phyloP scores from a whole-genome alignment of 2,329 filamentous ascomycete species.

The Phyllosticta ampelicida region DNA sequence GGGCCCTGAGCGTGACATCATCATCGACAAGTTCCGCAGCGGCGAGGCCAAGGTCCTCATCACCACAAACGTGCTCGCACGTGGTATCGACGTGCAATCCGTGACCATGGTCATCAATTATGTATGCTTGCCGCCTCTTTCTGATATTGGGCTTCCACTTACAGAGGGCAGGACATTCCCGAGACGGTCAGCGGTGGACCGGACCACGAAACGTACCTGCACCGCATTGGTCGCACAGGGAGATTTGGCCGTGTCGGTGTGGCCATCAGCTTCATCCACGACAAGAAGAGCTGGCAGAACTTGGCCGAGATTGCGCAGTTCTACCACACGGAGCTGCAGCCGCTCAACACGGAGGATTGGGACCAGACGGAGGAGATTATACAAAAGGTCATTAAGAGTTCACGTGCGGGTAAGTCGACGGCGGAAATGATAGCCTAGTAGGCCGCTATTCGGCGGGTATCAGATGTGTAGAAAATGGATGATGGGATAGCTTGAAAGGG shows the following conservation, averaged over 20 bases:
- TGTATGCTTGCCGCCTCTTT: constrained; percentile 29
- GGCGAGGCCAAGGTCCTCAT: constrained; percentile 93
- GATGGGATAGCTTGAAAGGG: background rate
- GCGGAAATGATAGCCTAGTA: constrained; percentile 23
- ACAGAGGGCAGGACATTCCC: constrained; percentile 45
- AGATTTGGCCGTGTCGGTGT: constrained; percentile 95
- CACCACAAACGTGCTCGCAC: constrained; percentile 90
- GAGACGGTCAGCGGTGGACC: constrained; percentile 53
- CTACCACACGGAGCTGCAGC: constrained; percentile 71
- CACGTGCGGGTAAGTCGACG: constrained; percentile 30
- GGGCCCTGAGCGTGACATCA: constrained; percentile 66
- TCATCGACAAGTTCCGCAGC: constrained; percentile 77
- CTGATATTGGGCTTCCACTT: constrained; percentile 7
- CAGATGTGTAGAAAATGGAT: background rate
- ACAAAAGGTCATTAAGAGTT: constrained; percentile 47
- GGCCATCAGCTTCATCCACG: constrained; percentile 87
- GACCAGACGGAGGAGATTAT: constrained; percentile 77
- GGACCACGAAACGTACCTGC: constrained; percentile 91
- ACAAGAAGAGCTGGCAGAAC: constrained; percentile 68
- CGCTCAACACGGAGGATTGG: constrained; percentile 80
- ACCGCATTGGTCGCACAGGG: constrained; percentile 93
- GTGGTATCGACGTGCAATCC: constrained; percentile 83
- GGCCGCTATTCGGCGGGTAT: background rate
- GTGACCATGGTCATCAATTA: constrained; percentile 99
- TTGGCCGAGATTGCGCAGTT: constrained; percentile 69